These are phyloP conservation scores for Ogataea degrootiae DNA, from an alignment of 805 yeast genomes.

Conservation along the genomic window DNA sequence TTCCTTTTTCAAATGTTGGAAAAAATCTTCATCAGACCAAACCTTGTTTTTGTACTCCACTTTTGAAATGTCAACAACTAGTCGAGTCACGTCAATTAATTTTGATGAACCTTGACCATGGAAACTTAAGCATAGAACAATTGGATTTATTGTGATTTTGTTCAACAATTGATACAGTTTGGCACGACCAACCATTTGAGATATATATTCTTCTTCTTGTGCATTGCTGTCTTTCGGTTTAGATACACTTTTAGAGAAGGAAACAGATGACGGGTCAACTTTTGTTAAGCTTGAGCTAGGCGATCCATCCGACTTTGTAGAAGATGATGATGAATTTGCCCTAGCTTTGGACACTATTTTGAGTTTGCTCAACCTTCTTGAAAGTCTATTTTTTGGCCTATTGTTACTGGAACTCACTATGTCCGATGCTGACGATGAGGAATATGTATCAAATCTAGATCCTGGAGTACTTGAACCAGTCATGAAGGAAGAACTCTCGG, in stretches of 20 bases:
- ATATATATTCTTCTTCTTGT: constrained; percentile 32
- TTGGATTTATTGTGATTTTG: constrained; percentile 25
- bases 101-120: constrained; percentile 68
- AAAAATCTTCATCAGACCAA: constrained; percentile 71
- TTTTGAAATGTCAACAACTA: constrained; percentile 61
- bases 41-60: constrained; percentile 55
- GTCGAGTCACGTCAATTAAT: constrained; percentile 70
- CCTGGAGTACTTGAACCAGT: background rate
- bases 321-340: background rate
- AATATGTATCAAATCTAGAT: constrained; percentile 7
- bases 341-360: constrained; percentile 2
- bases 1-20: constrained; percentile 56
- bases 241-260: background rate
- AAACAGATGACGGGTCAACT: background rate
- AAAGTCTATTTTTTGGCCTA: constrained; percentile 3
- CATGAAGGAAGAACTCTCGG: background rate
- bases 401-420: background rate
- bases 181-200: constrained; percentile 39
- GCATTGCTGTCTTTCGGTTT: background rate
- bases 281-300: background rate
- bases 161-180: constrained; percentile 37
- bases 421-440: background rate
- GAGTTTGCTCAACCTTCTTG: constrained; percentile 8
- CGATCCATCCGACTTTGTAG: background rate
- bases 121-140: constrained; percentile 59